These are phyloP conservation scores for Chaetomidium leptoderma DNA, from an alignment of 495 filamentous ascomycete genomes.

Conservation along the genomic window DNA sequence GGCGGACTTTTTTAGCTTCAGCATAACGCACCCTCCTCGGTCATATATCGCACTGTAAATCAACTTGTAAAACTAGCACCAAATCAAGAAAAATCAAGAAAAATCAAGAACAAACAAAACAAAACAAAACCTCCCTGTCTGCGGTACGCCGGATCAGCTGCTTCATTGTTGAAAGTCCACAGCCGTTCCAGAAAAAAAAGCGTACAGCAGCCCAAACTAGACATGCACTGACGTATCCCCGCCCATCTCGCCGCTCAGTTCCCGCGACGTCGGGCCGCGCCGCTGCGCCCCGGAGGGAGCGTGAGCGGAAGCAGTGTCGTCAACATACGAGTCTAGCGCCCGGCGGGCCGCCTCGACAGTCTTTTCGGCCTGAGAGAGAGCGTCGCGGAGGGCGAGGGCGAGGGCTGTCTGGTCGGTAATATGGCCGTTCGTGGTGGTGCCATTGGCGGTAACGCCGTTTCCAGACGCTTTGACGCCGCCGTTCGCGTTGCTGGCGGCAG, in stretches of 20 bases:
- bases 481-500: neutral
- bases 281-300: constrained; percentile 25
- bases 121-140: neutral
- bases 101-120: neutral
- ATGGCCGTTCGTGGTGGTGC: neutral
- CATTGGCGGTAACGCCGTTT: constrained; percentile 4
- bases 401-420: constrained; percentile 21
- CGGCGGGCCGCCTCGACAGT: constrained; percentile 35
- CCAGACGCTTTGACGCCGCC: constrained; percentile 6
- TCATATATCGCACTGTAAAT: neutral
- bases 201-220: neutral
- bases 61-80: neutral
- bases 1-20: neutral
- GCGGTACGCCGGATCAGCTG: neutral
- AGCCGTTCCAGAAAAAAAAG: neutral
- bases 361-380: constrained; percentile 38
- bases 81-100: neutral
- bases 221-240: constrained; percentile 42
- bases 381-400: constrained; percentile 33
- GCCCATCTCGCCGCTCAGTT: constrained; percentile 52
- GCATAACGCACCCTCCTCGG: constrained; percentile 8
- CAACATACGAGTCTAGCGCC: constrained; percentile 35
- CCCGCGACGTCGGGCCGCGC: constrained; percentile 45
- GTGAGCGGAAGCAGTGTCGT: neutral
- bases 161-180: constrained; percentile 7